Percentiles rank a stretch among this genome's conserved stretches.
phyloP scores from a whole-genome alignment of 768 basidiomycete genomes.

The Leccinum boreale region DNA sequence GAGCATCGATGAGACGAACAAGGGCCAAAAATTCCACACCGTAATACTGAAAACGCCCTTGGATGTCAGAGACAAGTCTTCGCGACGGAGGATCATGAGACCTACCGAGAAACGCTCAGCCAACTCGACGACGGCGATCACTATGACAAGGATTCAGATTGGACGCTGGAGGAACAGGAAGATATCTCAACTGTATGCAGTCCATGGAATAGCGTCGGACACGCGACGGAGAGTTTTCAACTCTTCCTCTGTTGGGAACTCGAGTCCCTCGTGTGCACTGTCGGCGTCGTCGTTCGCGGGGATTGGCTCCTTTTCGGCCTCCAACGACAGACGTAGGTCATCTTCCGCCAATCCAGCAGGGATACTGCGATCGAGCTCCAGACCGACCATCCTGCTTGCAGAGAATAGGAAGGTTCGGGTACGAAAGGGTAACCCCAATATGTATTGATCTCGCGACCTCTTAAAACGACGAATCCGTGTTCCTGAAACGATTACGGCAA shows the following conservation, averaged over 20 bases:
- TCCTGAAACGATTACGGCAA: neutral
- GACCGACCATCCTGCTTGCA: constrained; percentile 7
- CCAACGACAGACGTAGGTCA: constrained; percentile 1
- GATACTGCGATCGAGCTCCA: constrained; percentile 7
- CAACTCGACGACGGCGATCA: constrained; percentile 64
- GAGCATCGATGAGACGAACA: neutral
- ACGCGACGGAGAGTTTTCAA: constrained; percentile 55
- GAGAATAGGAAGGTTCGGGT: neutral
- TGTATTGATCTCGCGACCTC: neutral
- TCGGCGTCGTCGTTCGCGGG: constrained; percentile 24
- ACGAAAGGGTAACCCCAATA: neutral
- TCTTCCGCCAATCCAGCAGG: constrained; percentile 15
- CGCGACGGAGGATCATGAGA: neutral
- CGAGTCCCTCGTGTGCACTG: constrained; percentile 48
- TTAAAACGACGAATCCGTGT: constrained; percentile 8
- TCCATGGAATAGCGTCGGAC: constrained; percentile 57
- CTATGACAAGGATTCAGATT: constrained; percentile 28
- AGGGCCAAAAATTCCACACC: constrained; percentile 31
- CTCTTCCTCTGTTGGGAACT: constrained; percentile 66
- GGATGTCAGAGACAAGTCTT: neutral
- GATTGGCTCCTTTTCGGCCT: constrained; percentile 15
- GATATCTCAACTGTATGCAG: constrained; percentile 37
- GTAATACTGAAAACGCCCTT: constrained; percentile 37
- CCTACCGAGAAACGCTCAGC: constrained; percentile 72
- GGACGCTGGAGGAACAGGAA: neutral